Evolutionary conservation across 2,329 filamentous ascomycete species (phyloP).

Genomic region (Claviceps sp.): DNA sequence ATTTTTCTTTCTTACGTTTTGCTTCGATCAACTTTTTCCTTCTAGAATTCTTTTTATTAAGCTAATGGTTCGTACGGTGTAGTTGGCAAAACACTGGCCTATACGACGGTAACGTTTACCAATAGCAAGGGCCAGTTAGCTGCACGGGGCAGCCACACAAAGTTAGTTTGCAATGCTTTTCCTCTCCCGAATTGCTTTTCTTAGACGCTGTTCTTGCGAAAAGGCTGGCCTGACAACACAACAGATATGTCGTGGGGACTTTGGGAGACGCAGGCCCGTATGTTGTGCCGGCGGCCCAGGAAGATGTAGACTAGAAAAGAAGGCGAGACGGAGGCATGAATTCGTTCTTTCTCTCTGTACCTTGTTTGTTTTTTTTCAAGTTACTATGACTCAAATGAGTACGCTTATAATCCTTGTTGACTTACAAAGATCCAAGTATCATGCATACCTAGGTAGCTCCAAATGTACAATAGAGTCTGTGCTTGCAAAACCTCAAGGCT

Average conservation of each 20-base stretch:
- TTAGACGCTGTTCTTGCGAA: too few species aligned
- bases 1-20: background rate
- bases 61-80: too few species aligned
- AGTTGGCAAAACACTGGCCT: constrained; percentile 54
- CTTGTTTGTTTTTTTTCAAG: too few species aligned
- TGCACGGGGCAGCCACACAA: constrained; percentile 52
- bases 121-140: constrained; percentile 46
- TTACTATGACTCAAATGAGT: too few species aligned
- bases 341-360: too few species aligned
- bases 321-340: background rate
- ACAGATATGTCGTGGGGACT: constrained; percentile 29
- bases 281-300: constrained; percentile 21
- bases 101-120: constrained; percentile 44
- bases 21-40: background rate
- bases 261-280: constrained; percentile 23
- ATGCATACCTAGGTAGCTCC: too few species aligned
- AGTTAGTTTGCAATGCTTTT: constrained; percentile 29
- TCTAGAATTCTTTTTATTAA: too few species aligned
- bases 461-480: too few species aligned
- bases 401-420: too few species aligned
- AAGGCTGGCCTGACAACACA: too few species aligned
- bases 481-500: too few species aligned
- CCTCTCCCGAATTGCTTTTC: background rate
- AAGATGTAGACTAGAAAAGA: constrained; percentile 19
- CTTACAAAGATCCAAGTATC: too few species aligned